Evolutionary conservation across 768 basidiomycete species (phyloP).

Genomic region (Russula earlei): DNA sequence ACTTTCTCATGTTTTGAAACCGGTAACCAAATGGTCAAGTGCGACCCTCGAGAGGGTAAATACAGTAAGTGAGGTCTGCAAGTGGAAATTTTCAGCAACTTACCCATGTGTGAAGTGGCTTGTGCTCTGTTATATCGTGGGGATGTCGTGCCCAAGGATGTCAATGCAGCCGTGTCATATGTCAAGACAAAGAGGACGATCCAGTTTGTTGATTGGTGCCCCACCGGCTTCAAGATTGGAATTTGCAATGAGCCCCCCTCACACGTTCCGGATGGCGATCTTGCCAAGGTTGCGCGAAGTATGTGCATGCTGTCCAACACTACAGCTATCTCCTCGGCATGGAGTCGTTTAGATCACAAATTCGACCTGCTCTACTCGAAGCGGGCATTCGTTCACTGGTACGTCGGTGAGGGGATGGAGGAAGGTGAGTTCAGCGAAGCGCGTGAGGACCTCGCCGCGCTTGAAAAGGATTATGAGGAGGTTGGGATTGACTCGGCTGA

Average conservation of each 20-base stretch:
- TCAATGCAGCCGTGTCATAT: constrained; percentile 60
- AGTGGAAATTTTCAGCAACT: background rate
- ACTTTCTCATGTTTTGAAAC: constrained; percentile 70
- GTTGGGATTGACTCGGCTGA: constrained; percentile 50
- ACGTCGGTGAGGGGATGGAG: constrained; percentile 74
- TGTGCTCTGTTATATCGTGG: constrained; percentile 66
- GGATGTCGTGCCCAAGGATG: constrained; percentile 72
- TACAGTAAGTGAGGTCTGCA: constrained; percentile 39
- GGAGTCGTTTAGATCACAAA: constrained; percentile 71
- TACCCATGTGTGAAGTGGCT: constrained; percentile 34
- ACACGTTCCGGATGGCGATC: constrained; percentile 64
- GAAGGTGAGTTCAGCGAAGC: constrained; percentile 99
- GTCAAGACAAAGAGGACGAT: constrained; percentile 77
- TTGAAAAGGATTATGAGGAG: constrained; percentile 95
- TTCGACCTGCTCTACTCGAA: constrained; percentile 71
- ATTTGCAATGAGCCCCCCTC: constrained; percentile 75
- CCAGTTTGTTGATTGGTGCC: constrained; percentile 73
- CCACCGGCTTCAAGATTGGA: constrained; percentile 71
- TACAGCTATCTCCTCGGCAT: constrained; percentile 61
- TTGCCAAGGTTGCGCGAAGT: constrained; percentile 65
- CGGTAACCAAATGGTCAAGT: constrained; percentile 74
- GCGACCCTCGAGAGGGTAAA: constrained; percentile 71
- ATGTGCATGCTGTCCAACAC: constrained; percentile 78
- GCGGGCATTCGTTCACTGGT: constrained; percentile 47
- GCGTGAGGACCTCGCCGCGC: constrained; percentile 98